Evolutionary conservation across 805 yeast species (phyloP).

Genomic region (Starmerella floris): DNA sequence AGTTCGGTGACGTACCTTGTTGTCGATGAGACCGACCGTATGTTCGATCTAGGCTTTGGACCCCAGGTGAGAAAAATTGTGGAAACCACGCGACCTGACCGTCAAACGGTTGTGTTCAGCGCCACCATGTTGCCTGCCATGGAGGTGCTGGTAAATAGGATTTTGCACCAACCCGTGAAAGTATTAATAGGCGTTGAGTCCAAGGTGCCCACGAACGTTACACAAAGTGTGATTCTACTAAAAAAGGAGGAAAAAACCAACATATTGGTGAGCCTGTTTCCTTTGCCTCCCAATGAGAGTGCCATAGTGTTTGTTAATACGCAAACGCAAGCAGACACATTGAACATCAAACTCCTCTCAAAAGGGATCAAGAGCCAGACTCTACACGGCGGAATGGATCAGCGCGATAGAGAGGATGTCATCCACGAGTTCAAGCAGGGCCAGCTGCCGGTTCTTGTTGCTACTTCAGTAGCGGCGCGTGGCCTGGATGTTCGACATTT

Average conservation of each 20-base stretch:
- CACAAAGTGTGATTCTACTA: constrained; percentile 33
- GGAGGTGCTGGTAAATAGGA: constrained; percentile 57
- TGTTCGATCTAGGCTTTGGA: constrained; percentile 95
- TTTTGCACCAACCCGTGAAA: constrained; percentile 53
- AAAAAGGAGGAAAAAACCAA: constrained; percentile 31
- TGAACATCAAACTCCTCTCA: constrained; percentile 41
- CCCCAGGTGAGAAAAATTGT: constrained; percentile 83
- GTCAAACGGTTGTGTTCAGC: constrained; percentile 80
- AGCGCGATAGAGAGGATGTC: constrained; percentile 64
- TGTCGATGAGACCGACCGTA: constrained; percentile 88
- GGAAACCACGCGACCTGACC: constrained; percentile 64
- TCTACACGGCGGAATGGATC: constrained; percentile 88
- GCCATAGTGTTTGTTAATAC: constrained; percentile 75
- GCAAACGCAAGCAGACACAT: constrained; percentile 70
- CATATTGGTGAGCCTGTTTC: constrained; percentile 37
- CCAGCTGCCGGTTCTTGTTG: constrained; percentile 49
- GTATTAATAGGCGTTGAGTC: constrained; percentile 70
- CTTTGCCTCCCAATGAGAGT: background rate
- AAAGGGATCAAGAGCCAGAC: constrained; percentile 49
- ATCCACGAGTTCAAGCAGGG: constrained; percentile 56
- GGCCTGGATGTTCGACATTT: constrained; percentile 88
- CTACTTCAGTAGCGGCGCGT: constrained; percentile 90
- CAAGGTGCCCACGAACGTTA: constrained; percentile 67
- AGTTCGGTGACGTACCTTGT: constrained; percentile 66
- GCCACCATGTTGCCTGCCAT: constrained; percentile 84